phyloP scores from a whole-genome alignment of 2,329 filamentous ascomycete genomes.

The Cercospora sp. region DNA sequence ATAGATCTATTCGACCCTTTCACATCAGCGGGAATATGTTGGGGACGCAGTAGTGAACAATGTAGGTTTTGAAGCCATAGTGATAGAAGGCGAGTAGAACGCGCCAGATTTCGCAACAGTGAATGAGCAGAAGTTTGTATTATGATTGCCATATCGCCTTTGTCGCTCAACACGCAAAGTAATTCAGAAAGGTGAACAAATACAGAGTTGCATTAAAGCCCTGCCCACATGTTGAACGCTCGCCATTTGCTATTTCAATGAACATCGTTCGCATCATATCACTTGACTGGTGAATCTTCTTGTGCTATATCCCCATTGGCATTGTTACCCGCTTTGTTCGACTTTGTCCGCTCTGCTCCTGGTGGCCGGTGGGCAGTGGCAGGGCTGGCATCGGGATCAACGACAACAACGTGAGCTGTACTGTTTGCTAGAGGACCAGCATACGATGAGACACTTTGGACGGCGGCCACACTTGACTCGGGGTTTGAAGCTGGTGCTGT shows the following conservation, averaged over 20 bases:
- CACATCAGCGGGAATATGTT: neutral
- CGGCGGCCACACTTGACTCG: neutral
- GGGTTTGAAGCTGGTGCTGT: too few relatives aligned
- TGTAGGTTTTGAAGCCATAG: neutral
- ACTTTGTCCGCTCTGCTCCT: conserved; percentile 2
- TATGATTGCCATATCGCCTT: neutral
- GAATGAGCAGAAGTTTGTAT: neutral
- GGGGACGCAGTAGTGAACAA: neutral
- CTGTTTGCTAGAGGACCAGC: neutral
- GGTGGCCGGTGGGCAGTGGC: conserved; percentile 9
- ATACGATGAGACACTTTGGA: neutral
- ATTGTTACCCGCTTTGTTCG: conserved; percentile 6
- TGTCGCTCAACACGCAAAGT: neutral
- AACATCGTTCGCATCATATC: neutral
- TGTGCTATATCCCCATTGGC: conserved; percentile 1
- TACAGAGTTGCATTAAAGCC: neutral
- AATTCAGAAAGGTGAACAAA: neutral
- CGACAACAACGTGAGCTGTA: neutral
- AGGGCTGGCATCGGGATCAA: conserved; percentile 12
- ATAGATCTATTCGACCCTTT: too few relatives aligned
- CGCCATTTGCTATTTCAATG: neutral
- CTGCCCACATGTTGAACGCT: neutral
- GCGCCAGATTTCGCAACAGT: neutral
- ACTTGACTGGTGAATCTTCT: neutral
- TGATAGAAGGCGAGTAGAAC: neutral